Conservation (phyloP, 306 rosid species). For the Pyrus betulifolia region DNA sequence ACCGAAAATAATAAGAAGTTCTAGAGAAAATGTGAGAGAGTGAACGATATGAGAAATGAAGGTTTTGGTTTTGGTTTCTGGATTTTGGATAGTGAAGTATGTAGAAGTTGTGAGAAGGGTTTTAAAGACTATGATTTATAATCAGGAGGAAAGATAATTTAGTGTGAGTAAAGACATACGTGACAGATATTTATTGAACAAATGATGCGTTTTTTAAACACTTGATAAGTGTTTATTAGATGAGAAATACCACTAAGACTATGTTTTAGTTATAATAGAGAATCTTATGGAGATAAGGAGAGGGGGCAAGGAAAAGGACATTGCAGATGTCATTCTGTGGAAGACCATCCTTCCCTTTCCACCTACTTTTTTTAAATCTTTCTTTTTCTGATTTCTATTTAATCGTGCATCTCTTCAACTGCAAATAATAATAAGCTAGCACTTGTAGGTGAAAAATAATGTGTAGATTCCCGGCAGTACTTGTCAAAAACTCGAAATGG, state of each 20-base stretch:
- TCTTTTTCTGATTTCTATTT: slow-evolving; percentile 43
- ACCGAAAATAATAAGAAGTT: background rate
- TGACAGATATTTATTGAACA: background rate
- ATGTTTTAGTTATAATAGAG: too few relatives aligned
- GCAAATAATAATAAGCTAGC: slow-evolving; percentile 27
- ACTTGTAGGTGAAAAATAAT: slow-evolving; percentile 42
- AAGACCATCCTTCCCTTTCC: slow-evolving; percentile 37
- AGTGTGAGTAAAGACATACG: background rate
- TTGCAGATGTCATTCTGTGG: slow-evolving; percentile 53
- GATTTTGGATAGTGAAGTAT: background rate
- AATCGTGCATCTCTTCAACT: slow-evolving; percentile 32
- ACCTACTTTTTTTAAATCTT: slow-evolving; percentile 30
- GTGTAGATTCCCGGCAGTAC: slow-evolving; percentile 41
- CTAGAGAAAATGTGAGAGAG: background rate
- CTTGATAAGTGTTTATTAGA: background rate
- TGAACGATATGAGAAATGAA: slow-evolving; percentile 5
- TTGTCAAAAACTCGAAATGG: slow-evolving; percentile 49
- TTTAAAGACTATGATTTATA: slow-evolving; percentile 50
- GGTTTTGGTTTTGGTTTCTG: slow-evolving; percentile 23
- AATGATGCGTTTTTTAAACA: too few relatives aligned
- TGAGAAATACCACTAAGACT: too few relatives aligned
- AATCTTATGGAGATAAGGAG: background rate
- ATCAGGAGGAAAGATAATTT: slow-evolving; percentile 13
- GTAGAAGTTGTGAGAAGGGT: slow-evolving; percentile 29
- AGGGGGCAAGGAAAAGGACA: slow-evolving; percentile 35